Base-by-base conservation (phyloP, 805 yeast species). In the Starmerella vitae region DNA sequence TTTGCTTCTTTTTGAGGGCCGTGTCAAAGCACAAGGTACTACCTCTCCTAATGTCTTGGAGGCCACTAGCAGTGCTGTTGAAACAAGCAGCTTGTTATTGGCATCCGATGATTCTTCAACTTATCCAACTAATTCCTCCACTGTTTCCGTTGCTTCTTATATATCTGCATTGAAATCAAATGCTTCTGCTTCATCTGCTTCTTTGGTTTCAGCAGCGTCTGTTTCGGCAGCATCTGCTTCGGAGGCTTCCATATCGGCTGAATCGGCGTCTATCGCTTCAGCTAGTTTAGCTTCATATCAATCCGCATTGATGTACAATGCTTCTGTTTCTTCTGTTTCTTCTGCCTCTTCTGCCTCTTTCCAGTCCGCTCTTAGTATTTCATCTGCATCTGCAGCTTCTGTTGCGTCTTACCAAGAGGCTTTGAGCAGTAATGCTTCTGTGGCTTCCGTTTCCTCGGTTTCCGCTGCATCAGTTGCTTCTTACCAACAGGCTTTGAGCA, bases 151-250 rank as follows among this genome's bases (percentile, higher is more conserved):
- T 26, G 24, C 39, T 20, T 37, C 39, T 29, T 29, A 27, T n/a
- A 20, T 29, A 12, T 15, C 34, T n/a, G 37, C 41, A 3, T 21
- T 33, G 30, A 33, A 34, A 12, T 20, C 33, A 25, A 33, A 38
- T 17, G 41, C 41, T 5, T 22, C 29, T 5, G 20, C 24, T n/a
- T 21, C 33, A 5, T 33, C 37, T 18, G 33, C n/a, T 15, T 30
- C 33, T n/a, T 5, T 5, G 5, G 33, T 18, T 30, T 6, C 21
- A 17, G 19, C n/a, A n/a, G n/a, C n/a, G n/a, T n/a, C n/a, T n/a
- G n/a, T 21, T 17, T 30, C 7, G 9, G 33, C 15, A 8, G 33
- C 33, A 14, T 7, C 33, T 30, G n/a, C 18, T 14, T 30, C 33
- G 8, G 18, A 5, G 22, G 13, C 21, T 13, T 36, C 34, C n/a